phyloP scores from a whole-genome alignment of 768 basidiomycete species.

The Albatrellus ellisii region DNA sequence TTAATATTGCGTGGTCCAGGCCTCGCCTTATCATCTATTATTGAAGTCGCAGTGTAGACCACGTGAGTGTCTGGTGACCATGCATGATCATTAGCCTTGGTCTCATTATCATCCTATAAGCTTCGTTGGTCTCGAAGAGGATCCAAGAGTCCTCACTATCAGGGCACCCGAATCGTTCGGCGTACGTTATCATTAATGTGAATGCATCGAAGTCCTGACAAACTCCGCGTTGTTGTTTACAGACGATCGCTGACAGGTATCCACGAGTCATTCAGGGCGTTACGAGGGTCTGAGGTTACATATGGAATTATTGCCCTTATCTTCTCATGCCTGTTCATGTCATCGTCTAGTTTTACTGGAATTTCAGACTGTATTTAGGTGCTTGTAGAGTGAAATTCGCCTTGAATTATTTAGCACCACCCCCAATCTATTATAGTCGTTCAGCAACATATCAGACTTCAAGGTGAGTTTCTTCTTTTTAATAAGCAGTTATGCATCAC shows the following conservation, averaged over 20 bases:
- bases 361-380: no score
- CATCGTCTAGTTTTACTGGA: no score
- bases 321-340: no score
- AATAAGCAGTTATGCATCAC: no score
- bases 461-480: no score
- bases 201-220: no score
- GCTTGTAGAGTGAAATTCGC: no score
- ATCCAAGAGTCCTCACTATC: constrained; percentile 62
- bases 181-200: constrained; percentile 23
- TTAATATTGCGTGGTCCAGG: constrained; percentile 23
- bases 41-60: constrained; percentile 81
- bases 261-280: constrained; percentile 61
- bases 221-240: no score
- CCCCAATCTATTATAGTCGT: no score
- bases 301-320: no score
- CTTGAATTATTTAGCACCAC: no score
- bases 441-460: no score
- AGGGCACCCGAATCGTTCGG: constrained; percentile 61
- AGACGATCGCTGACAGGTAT: constrained; percentile 59
- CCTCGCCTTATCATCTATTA: constrained; percentile 54
- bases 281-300: constrained; percentile 18
- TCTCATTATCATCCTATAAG: constrained; percentile 21
- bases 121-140: constrained; percentile 77
- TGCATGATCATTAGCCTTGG: background rate
- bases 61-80: constrained; percentile 34